A percentile compares a stretch with the other conserved stretches of the same genome.
phyloP scores from a whole-genome alignment of 164 flowering plant species.

The Berberis thunbergii region DNA sequence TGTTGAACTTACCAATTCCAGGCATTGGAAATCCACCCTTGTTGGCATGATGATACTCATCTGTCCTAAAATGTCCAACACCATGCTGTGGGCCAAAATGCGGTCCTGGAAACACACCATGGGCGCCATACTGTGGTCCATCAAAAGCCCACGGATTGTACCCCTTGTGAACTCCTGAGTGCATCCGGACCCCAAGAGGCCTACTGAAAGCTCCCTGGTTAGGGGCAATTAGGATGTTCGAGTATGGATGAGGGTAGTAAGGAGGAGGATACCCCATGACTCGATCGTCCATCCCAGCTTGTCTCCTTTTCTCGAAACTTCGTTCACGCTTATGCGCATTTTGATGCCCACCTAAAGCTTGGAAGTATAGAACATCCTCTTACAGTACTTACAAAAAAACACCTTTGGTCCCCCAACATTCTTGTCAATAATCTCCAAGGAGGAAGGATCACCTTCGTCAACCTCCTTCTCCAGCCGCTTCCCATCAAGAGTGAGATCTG shows the following conservation, averaged over 20 bases:
- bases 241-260: not conserved
- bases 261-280: not conserved
- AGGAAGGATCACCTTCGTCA: no score
- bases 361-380: not conserved
- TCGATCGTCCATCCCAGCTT: not conserved
- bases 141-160: not conserved
- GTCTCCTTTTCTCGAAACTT: not conserved
- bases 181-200: not conserved
- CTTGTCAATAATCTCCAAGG: not conserved
- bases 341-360: conserved; percentile 1
- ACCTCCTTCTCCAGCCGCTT: no score
- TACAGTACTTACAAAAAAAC: not conserved
- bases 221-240: not conserved
- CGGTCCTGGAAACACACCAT: not conserved
- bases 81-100: not conserved
- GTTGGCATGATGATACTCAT: not conserved
- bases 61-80: not conserved
- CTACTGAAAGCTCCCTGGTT: not conserved
- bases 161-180: not conserved
- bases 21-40: not conserved
- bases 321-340: not conserved
- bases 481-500: no score
- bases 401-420: not conserved
- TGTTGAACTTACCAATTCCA: not conserved
- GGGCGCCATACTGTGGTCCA: not conserved